Base-by-base conservation (phyloP, 2,329 filamentous ascomycete genomes). In the Xenosphaeropsis pyriputrescens region DNA sequence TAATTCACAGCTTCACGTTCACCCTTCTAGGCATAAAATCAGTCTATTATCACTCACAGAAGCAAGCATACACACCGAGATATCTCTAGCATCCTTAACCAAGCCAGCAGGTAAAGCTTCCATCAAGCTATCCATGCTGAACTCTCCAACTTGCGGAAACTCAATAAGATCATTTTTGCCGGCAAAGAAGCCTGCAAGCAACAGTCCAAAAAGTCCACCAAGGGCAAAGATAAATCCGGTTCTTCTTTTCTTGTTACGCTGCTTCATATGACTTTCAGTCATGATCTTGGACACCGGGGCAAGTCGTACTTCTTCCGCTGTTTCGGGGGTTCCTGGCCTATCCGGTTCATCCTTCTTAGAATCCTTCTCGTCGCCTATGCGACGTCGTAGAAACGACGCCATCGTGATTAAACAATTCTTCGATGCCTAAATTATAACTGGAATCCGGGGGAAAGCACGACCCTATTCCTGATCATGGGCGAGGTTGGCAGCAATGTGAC, bases 101-200 rank as follows among this genome's bases (percentile, higher is more conserved):
- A 98, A 74, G 6, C 83, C 82, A 3, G 85, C 83, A 0, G 91
- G 91, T 29, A 98, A 68, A 1, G 83, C 85, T 57, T 96, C 91
- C 39, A 94, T 68, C 40, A 96, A 61, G 43, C 75, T 80, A 47
- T 95, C 88, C 61, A 98, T 72, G 52, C 84, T 91, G 52, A 84
- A 56, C 41, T 89, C 84, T 37, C 67, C 62, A 35, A 79, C 55
- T 50, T 78, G 75, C 12, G 73, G 73, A 45, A 95, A 67, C 43
- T 85, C 85, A 45, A 95, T 88, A 44, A 96, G 70, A 53, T 95
- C 86, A 59, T 88, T 91, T 56, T 72, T 83, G 47, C 81, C 80
- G 19, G 88, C 89, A 49, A 98, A 91, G 58, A 94, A 86, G 19
- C 86, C 79, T 2, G 91, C 91, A 2, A 79, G 69, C n/a, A 93